A percentile compares a stretch with the other conserved stretches of the same genome.
Conservation (phyloP, 441 rosid species). For the Kokia cookei region DNA sequence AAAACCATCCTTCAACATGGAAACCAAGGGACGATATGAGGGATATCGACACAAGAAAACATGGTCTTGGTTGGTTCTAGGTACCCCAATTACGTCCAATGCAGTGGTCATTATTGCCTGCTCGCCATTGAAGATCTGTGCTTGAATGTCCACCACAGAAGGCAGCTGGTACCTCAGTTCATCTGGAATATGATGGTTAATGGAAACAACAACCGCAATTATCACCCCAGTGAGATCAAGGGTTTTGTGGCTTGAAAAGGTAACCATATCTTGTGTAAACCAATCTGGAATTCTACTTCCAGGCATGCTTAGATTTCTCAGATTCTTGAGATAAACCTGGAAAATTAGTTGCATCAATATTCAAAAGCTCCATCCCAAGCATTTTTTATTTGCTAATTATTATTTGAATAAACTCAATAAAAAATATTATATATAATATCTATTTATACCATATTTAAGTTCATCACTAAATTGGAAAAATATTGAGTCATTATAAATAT, state of each 20-base stretch:
- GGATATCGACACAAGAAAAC: conserved; percentile 48
- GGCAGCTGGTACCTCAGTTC: conserved; percentile 28
- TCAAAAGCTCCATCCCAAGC: not conserved
- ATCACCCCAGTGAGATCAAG: conserved; percentile 36
- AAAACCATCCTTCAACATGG: conserved; percentile 25
- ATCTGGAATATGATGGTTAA: conserved; percentile 22
- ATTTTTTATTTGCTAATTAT: too few species aligned
- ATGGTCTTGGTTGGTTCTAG: conserved; percentile 34
- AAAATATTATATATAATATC: too few species aligned
- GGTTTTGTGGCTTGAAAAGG: conserved; percentile 27
- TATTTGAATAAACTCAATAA: too few species aligned
- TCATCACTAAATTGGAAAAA: too few species aligned
- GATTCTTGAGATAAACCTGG: conserved; percentile 42
- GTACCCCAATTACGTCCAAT: conserved; percentile 41
- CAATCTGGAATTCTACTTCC: conserved; percentile 55
- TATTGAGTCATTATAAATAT: too few species aligned
- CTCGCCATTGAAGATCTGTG: conserved; percentile 17
- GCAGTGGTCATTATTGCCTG: not conserved
- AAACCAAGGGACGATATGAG: conserved; percentile 27
- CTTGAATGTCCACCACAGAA: conserved; percentile 31
- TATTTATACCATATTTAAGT: too few species aligned
- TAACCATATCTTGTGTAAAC: conserved; percentile 35
- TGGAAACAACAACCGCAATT: conserved; percentile 40
- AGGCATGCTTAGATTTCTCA: conserved; percentile 42
- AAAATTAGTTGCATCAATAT: not conserved